Base-by-base conservation (phyloP, 192 early-diverging fungal genomes). In the Phycomyces blakesleeanus region DNA sequence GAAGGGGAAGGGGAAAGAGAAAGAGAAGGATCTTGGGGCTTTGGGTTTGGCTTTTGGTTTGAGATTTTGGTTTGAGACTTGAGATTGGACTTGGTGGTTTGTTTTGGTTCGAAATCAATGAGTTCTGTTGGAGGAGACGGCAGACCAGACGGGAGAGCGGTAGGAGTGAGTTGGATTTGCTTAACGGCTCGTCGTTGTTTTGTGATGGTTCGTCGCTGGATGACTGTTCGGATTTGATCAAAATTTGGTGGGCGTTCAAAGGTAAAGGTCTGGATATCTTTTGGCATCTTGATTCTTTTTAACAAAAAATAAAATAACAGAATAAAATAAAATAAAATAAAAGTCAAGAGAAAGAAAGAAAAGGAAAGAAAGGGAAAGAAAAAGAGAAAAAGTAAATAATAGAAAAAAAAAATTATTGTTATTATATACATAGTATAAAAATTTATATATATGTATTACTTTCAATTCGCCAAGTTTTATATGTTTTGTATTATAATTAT, bases 81-180 rank as follows among this genome's bases (percentile, higher is more conserved):
- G n/a, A n/a, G n/a, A n/a, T n/a, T n/a, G n/a, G 29, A 34, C 2
- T 34, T 7, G 2, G 2, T 34, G 2, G 29, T 34, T 2, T 2
- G 29, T 34, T 34, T 34, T 34, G 29, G 29, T 34, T 34, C 29
- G 29, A 34, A 34, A 34, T 34, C 29, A 34, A 34, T 34, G 29
- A 7, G 29, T 26, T 63, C 61, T 38, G 51, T 52, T 2, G 61
- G 61, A 11, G 61, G 61, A 15, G 61, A 63, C 8, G 61, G 61
- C n/a, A 63, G 44, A n/a, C 51, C 51, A 15, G 44, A 34, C 29
- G 29, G 7, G n/a, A n/a, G n/a, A n/a, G n/a, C n/a, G n/a, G n/a
- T n/a, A 34, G 29, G 29, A 34, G 29, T 34, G 29, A 5, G 29
- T 7, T 34, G 29, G 29, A 34, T 34, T 2, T 2, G 29, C 29